phyloP scores from a whole-genome alignment of 805 yeast species.

The Hanseniaspora thailandica region DNA sequence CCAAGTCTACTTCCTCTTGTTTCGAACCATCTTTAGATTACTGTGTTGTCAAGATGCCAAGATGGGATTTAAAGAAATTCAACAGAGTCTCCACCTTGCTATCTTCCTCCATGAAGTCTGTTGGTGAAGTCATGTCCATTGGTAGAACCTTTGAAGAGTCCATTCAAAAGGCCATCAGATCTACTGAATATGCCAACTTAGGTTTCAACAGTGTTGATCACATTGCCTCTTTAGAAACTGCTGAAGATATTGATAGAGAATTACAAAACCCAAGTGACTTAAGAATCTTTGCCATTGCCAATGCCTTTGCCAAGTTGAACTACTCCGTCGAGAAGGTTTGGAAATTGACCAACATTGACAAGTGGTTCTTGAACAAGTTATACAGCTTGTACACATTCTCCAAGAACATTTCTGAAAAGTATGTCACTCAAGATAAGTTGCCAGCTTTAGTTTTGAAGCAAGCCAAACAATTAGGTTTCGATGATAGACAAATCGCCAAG shows the following conservation, averaged over 20 bases:
- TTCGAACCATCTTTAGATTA: conserved; percentile 96
- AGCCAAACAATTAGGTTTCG: conserved; percentile 89
- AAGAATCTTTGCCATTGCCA: conserved; percentile 91
- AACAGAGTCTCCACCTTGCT: conserved; percentile 88
- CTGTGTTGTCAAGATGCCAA: conserved; percentile 92
- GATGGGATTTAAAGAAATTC: conserved; percentile 95
- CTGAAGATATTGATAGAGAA: conserved; percentile 84
- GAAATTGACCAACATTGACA: conserved; percentile 82
- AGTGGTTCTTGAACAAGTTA: conserved; percentile 89
- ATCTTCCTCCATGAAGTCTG: conserved; percentile 96
- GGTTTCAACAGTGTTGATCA: conserved; percentile 84
- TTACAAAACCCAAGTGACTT: conserved; percentile 95
- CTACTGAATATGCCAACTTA: conserved; percentile 88
- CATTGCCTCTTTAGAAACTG: conserved; percentile 28
- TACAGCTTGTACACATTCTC: conserved; percentile 64
- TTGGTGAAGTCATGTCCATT: conserved; percentile 98
- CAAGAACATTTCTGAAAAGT: conserved; percentile 44
- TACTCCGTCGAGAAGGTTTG: conserved; percentile 88
- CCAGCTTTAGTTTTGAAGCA: conserved; percentile 56
- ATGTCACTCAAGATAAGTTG: conserved; percentile 38
- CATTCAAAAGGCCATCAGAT: conserved; percentile 92
- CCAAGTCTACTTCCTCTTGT: conserved; percentile 90
- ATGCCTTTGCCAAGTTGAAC: conserved; percentile 69
- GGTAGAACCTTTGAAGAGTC: conserved; percentile 97
- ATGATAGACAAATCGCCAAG: conserved; percentile 82